Evolutionary conservation across 2,329 filamentous ascomycete genomes (phyloP).

Genomic region (Pseudogymnoascus sp.): DNA sequence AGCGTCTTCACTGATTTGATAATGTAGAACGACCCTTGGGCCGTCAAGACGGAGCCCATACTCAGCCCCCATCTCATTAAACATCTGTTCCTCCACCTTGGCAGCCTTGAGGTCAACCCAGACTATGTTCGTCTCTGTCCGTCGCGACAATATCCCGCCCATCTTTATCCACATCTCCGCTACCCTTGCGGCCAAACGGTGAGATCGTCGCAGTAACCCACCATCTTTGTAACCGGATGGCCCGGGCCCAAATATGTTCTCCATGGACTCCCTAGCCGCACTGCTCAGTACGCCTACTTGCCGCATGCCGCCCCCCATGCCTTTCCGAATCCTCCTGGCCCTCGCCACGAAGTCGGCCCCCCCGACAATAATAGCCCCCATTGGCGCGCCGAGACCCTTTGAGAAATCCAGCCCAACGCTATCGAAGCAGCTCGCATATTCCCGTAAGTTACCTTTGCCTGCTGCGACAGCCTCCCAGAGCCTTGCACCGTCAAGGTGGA

Average conservation of each 20-base stretch:
- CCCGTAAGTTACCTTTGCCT: conserved; percentile 56
- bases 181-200: conserved; percentile 54
- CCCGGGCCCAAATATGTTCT: conserved; percentile 56
- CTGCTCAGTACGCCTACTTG: conserved; percentile 70
- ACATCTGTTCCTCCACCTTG: conserved; percentile 42
- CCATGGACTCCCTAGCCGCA: conserved; percentile 66
- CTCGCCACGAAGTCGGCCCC: conserved; percentile 37
- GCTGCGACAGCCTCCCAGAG: conserved; percentile 74
- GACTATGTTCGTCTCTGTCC: conserved; percentile 67
- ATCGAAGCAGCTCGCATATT: conserved; percentile 63
- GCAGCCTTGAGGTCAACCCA: conserved; percentile 56
- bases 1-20: conserved; percentile 57
- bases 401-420: conserved; percentile 71
- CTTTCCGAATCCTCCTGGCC: conserved; percentile 69
- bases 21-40: conserved; percentile 58
- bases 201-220: conserved; percentile 51
- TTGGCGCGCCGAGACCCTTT: conserved; percentile 74
- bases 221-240: conserved; percentile 32
- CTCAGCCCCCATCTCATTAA: conserved; percentile 45
- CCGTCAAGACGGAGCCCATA: conserved; percentile 49
- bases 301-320: conserved; percentile 68
- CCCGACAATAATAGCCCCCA: conserved; percentile 67
- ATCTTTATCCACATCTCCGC: conserved; percentile 49
- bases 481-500: conserved; percentile 73
- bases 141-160: conserved; percentile 53